Evolutionary conservation across 768 basidiomycete genomes (phyloP), one percentile per base, ranked within the genome.

Genomic region (Boletus barrowsii): DNA sequence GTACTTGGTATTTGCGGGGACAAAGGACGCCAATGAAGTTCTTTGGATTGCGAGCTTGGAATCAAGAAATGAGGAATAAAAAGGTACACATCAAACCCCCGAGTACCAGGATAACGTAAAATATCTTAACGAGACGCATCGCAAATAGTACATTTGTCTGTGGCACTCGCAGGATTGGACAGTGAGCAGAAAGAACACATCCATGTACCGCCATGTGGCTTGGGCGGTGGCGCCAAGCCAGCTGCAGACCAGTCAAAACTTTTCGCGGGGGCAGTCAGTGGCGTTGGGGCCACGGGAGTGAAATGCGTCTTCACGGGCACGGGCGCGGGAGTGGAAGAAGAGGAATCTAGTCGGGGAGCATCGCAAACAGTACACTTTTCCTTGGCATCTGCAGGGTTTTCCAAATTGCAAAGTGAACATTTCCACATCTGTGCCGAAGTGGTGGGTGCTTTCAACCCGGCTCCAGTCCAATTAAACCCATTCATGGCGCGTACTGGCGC

Each of bases 381-480:
- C 45, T 59, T 68, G 15, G 68, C 75, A 22, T 59, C 62, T 4
- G 60, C 70, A 4, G 75, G 64, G 51, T 76, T 80, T 46, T 63
- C 62, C 35, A 77, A 60, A 64, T 69, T 72, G 56, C 89, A 91
- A 4, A 67, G 59, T 1, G 67, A 69, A 63, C 88, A 90, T 15
- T 59, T 79, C 88, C 88, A 90, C n/a, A 56, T 60, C 43, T 59
- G 63, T 6, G 54, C 49, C 18, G 60, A 26, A 33, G 58, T 49
- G 14, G 61, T 56, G 6, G 83, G 79, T 3, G 76, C 66, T 57
- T 79, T 84, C 51, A 80, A 65, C 4, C 84, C 86, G 1, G 83
- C 83, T 10, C 82, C 83, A 2, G 77, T 73, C 79, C 82, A 88
- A 60, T 87, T 74, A 59, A 87, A 88, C 32, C 73, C 73, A 40